A percentile compares a stretch with the other conserved stretches of the same genome.
Evolutionary conservation across 192 early-diverging fungal genomes (phyloP).

Genomic region (Lobosporangium transversale): DNA sequence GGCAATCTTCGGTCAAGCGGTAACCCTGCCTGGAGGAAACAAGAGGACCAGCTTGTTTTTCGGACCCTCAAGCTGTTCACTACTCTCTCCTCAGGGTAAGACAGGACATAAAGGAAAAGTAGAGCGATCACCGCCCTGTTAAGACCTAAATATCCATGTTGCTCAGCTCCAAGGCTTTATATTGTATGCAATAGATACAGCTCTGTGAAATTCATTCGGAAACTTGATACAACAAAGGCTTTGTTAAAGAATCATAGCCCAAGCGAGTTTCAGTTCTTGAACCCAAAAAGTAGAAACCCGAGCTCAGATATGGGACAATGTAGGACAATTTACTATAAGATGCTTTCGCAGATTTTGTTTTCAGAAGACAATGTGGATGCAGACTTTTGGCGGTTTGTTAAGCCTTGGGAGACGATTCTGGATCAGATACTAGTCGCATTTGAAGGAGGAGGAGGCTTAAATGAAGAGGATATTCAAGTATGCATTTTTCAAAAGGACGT

Average conservation of each 20-base stretch:
- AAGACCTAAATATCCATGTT: no score
- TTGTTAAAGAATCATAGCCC: slow-evolving; percentile 79
- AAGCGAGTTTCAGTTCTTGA: slow-evolving; percentile 77
- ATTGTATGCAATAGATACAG: slow-evolving; percentile 63
- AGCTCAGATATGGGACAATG: slow-evolving; percentile 41
- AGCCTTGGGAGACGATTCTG: slow-evolving; percentile 68
- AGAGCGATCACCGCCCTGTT: no score
- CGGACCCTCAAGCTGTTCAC: slow-evolving; percentile 78
- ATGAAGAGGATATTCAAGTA: slow-evolving; percentile 38
- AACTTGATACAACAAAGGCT: slow-evolving; percentile 73
- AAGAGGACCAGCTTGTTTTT: slow-evolving; percentile 41
- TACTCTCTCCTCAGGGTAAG: slow-evolving; percentile 77
- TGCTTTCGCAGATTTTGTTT: slow-evolving; percentile 81
- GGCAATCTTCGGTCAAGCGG: slow-evolving; percentile 34
- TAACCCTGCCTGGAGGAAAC: slow-evolving; percentile 26
- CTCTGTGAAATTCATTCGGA: slow-evolving; percentile 77
- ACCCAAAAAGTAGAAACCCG: slow-evolving; percentile 19
- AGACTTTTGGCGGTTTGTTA: slow-evolving; percentile 77
- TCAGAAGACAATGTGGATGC: slow-evolving; percentile 67
- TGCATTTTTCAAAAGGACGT: neutral
- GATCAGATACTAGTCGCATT: slow-evolving; percentile 58
- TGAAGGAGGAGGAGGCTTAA: slow-evolving; percentile 15
- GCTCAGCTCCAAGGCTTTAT: no score
- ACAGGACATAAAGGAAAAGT: neutral
- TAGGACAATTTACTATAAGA: slow-evolving; percentile 79